Base-by-base conservation (phyloP, 768 basidiomycete species). In the Pleurotus tuoliensis region DNA sequence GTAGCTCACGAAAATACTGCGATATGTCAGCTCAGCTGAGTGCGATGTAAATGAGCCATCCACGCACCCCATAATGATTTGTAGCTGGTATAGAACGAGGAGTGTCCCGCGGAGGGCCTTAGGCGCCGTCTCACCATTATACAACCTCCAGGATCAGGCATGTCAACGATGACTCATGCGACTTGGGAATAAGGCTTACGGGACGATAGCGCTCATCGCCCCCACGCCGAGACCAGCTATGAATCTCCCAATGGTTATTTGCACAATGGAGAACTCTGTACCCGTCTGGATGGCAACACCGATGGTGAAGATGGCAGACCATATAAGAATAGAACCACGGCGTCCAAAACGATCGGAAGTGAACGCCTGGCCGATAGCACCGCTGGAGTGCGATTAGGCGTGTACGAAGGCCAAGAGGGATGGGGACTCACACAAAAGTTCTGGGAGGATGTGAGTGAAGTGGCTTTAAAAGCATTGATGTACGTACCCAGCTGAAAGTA, bases 71-170 rank as follows among this genome's bases (percentile, higher is more conserved):
- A 79, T 72, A 62, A 89, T 88, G 59, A 91, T 88, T 66, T 89
- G 87, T 11, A 90, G 73, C 64, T 91, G 89, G 63, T 91, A 91
- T 15, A 92, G 71, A 1, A 88, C 87, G 25, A 92, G 71, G 8
- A 82, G 67, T 16, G 86, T 81, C 6, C 89, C 90, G 64, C 90
- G 81, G 56, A 91, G 76, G 1, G 82, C 77, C 64, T 89, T 89
- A 0, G 90, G 90, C 0, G 88, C 82, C 0, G 88, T 87, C 69
- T 91, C 89, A 39, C 89, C 88, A 60, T 87, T 89, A 67, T 90
- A 91, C 5, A 91, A 62, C n/a, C 76, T 72, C n/a, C 25, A 34
- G 60, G 8, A 68, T 71, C 5, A 66, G 68, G 58, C 63, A 64
- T 44, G 61, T 67, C 62, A 57, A 15, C 30, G 8, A 22, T 51